A percentile compares a stretch with the other conserved stretches of the same genome.
These are phyloP conservation scores for Pseudoscleropodium purum DNA, from an alignment of 225 moss, liverwort and hornwort species.

Conservation along the genomic window DNA sequence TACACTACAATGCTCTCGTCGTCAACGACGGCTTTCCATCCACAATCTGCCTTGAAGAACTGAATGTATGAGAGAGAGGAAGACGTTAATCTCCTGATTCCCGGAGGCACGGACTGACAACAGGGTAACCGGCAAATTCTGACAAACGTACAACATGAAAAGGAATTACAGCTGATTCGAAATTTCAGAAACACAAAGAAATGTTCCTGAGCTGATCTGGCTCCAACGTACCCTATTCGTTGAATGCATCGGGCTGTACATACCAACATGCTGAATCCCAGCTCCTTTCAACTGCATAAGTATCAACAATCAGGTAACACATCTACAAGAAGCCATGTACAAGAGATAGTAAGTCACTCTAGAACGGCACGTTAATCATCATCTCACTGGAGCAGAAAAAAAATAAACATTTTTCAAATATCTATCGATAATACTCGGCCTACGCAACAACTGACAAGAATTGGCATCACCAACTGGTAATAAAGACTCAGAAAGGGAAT, in stretches of 20 bases:
- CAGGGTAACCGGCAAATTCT: background rate
- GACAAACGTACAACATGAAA: background rate
- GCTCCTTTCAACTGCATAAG: slow-evolving; percentile 61
- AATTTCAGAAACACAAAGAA: background rate
- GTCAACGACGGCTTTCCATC: background rate
- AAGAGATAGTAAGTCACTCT: background rate
- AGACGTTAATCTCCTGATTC: background rate
- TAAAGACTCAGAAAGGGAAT: background rate
- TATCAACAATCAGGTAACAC: background rate
- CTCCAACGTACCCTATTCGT: slow-evolving; percentile 54
- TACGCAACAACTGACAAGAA: background rate
- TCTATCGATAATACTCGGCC: background rate
- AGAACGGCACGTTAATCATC: background rate
- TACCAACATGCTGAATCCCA: slow-evolving; percentile 73
- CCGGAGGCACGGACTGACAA: background rate
- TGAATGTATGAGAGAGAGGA: background rate
- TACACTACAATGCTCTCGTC: background rate
- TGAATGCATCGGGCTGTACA: slow-evolving; percentile 93
- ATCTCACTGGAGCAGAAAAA: background rate
- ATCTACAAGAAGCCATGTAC: background rate
- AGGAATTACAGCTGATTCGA: background rate
- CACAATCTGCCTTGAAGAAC: background rate
- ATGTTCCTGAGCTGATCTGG: background rate
- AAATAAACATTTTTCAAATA: background rate
- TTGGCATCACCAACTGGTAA: background rate